phyloP scores from a whole-genome alignment of 1,139 yeast genomes.

The Protomyces lactucae-debilis region DNA sequence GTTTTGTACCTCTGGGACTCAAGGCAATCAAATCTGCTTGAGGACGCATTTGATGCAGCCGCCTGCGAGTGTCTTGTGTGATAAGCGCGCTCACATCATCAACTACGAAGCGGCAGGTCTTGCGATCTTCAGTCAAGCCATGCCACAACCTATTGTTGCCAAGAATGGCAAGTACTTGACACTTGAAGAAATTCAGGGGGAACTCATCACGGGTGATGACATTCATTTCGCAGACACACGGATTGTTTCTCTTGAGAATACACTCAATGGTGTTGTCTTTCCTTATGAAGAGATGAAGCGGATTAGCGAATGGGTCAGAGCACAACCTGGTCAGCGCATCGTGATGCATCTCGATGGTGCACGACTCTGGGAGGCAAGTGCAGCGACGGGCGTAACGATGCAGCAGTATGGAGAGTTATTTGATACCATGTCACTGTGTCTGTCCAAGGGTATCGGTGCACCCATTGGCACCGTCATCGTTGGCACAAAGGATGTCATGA shows the following conservation, averaged over 20 bases:
- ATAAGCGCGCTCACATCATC: slow-evolving; percentile 77
- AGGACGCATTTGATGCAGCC: slow-evolving; percentile 77
- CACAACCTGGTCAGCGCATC: slow-evolving; percentile 48
- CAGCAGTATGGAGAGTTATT: slow-evolving; percentile 70
- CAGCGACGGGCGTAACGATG: slow-evolving; percentile 64
- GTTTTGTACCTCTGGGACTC: slow-evolving; percentile 83
- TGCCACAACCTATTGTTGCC: slow-evolving; percentile 82
- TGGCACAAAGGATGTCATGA: slow-evolving; percentile 57
- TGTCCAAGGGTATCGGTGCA: slow-evolving; percentile 89
- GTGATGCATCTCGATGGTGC: slow-evolving; percentile 90
- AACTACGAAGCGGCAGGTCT: slow-evolving; percentile 86
- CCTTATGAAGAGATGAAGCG: slow-evolving; percentile 75
- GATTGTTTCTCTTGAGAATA: slow-evolving; percentile 79
- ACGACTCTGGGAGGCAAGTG: slow-evolving; percentile 87
- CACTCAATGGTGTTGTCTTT: slow-evolving; percentile 74
- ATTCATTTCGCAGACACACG: slow-evolving; percentile 87
- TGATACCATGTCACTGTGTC: slow-evolving; percentile 83
- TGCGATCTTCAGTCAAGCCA: slow-evolving; percentile 83
- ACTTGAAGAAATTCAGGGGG: slow-evolving; percentile 64
- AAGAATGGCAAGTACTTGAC: slow-evolving; percentile 68
- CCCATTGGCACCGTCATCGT: slow-evolving; percentile 90
- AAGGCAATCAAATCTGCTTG: slow-evolving; percentile 83
- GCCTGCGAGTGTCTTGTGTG: slow-evolving; percentile 80
- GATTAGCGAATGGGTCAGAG: slow-evolving; percentile 65
- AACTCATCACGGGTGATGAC: slow-evolving; percentile 69